A percentile compares a stretch with the other conserved stretches of the same genome.
phyloP scores from a whole-genome alignment of 495 filamentous ascomycete genomes.

The Cercophora samala region DNA sequence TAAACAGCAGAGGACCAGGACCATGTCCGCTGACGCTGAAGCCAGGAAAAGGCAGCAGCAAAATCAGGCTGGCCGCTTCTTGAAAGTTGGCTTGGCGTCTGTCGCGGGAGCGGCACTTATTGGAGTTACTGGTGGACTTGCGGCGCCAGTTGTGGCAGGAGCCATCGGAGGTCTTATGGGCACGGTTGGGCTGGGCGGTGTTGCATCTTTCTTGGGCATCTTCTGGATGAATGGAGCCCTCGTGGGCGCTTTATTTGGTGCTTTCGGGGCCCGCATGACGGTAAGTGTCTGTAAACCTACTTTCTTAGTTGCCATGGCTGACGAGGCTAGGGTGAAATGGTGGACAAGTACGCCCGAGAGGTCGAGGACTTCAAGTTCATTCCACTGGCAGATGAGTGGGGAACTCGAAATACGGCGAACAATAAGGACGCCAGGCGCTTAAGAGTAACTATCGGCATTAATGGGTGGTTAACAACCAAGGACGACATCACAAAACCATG shows the following conservation, averaged over 20 bases:
- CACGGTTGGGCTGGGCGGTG: conserved; percentile 75
- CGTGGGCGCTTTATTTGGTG: conserved; percentile 83
- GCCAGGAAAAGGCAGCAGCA: conserved; percentile 63
- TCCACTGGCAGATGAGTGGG: conserved; percentile 56
- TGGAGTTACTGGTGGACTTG: conserved; percentile 82
- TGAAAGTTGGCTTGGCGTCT: conserved; percentile 87
- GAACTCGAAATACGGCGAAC: conserved; percentile 33
- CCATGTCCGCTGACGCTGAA: conserved; percentile 67
- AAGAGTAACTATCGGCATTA: conserved; percentile 77
- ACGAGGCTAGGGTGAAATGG: conserved; percentile 55
- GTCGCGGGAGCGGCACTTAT: conserved; percentile 84
- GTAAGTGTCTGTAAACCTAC: conserved; percentile 27
- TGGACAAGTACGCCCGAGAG: conserved; percentile 79
- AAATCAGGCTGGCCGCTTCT: conserved; percentile 58
- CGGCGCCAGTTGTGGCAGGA: conserved; percentile 81
- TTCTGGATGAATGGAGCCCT: conserved; percentile 77
- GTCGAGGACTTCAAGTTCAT: conserved; percentile 87
- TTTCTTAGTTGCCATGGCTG: neutral
- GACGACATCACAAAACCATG: conserved; percentile 72
- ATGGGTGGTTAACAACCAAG: conserved; percentile 72
- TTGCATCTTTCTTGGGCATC: conserved; percentile 77
- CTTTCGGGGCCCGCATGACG: conserved; percentile 85
- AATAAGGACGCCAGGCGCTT: conserved; percentile 49
- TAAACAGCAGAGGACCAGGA: conserved; percentile 32
- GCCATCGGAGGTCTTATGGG: conserved; percentile 87